Evolutionary conservation across 2,329 filamentous ascomycete species (phyloP).

Genomic region (Hansfordia pulvinata): DNA sequence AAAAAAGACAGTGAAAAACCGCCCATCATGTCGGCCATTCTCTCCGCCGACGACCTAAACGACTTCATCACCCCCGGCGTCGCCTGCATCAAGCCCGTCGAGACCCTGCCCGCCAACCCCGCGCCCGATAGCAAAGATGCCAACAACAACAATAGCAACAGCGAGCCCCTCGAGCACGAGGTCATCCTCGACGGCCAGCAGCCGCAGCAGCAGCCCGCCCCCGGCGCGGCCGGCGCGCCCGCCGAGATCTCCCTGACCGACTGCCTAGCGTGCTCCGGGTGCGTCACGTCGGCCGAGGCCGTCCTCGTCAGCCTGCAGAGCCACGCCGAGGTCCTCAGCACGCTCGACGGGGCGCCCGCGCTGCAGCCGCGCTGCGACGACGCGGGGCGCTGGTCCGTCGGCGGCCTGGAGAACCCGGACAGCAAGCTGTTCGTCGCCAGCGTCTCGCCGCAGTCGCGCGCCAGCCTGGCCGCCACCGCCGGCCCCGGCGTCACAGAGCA

Average conservation of each 20-base stretch:
- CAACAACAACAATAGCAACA: conserved; percentile 9
- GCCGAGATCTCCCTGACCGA: conserved; percentile 94
- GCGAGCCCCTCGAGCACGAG: conserved; percentile 49
- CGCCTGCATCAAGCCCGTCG: conserved; percentile 94
- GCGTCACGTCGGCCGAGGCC: conserved; percentile 92
- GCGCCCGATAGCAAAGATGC: too few species aligned
- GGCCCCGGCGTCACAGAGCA: conserved; percentile 55
- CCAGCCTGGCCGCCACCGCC: conserved; percentile 77
- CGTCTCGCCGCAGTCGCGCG: conserved; percentile 81
- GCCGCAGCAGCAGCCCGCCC: conserved; percentile 34
- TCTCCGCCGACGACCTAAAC: conserved; percentile 92
- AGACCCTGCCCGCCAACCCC: conserved; percentile 63
- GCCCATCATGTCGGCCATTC: conserved; percentile 81
- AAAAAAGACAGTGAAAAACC: background rate
- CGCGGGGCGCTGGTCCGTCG: conserved; percentile 23
- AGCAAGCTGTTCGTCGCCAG: conserved; percentile 79
- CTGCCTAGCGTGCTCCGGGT: conserved; percentile 93
- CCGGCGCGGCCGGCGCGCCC: conserved; percentile 43
- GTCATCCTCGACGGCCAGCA: conserved; percentile 88
- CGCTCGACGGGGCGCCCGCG: conserved; percentile 55
- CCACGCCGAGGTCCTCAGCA: conserved; percentile 77
- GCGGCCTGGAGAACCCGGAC: conserved; percentile 42
- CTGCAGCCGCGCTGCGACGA: conserved; percentile 24
- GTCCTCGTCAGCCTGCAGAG: conserved; percentile 93
- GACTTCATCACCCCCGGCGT: conserved; percentile 98